Evolutionary conservation across 805 yeast species (phyloP), one percentile per base, ranked within the genome.

Genomic region (Candida silvicultrix): DNA sequence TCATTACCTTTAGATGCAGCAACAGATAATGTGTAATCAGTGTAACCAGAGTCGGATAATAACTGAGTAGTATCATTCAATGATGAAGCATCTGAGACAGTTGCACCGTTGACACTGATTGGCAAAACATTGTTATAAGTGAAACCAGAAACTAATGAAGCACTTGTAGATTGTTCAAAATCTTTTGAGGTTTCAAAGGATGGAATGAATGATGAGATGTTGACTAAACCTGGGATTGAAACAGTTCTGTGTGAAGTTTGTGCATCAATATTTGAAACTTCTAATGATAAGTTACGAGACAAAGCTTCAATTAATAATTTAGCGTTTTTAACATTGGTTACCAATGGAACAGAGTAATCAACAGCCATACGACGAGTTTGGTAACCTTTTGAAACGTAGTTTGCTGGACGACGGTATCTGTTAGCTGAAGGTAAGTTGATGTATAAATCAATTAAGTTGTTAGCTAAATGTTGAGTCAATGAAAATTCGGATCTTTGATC

Each of bases 341-440:
- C 96, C 66, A 94, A 77, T 43, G 99, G 99, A 64, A 94, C 89
- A 44, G 97, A 90, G 67, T 87, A 95, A 70, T 94, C 99, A 55
- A 94, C 97, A 56, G 99, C 99, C 98, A 94, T 87, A 76, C 99
- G 94, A 78, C 99, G 95, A 40, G 98, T 88, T 68, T 80, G 83
- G 77, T 94, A 94, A 66, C 99, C 99, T 73, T 87, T 89, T 25
- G 97, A 88, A 77, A 94, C 89, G 71, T 94, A 94, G 51, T 92
- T 85, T 46, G 99, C 97, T 50, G 99, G 99, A 70, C 99, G 88
- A 67, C 99, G 86, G 82, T 88, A 94, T 65, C 97, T 79, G 77
- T 94, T 94, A 41, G 96, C 75, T 51, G 98, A 90, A 50, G 99
- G 99, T 74, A 94, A 74, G 73, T 94, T 94, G 71, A 94, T 84